Base-by-base conservation (phyloP, 2,329 filamentous ascomycete genomes). In the Penicillium sp. region DNA sequence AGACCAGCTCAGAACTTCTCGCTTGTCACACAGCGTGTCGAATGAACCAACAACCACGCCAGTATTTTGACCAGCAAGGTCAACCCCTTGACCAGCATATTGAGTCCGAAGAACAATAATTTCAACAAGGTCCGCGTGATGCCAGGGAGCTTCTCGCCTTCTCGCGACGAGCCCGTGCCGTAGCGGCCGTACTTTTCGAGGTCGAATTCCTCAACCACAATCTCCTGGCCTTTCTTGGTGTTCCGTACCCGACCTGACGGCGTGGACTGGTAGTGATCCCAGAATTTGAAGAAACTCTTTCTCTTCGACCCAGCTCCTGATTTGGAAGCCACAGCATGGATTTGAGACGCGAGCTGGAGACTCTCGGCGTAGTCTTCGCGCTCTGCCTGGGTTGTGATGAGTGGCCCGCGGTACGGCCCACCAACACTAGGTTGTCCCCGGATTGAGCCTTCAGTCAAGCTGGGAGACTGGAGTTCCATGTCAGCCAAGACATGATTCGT, bases 111-210 rank as follows among this genome's bases (percentile, higher is more conserved):
- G 53, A 78, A 75, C 20, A 81, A 59, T 4, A 75, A 56, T 41
- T 70, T 67, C n/a, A 81, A 60, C 14, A 74, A 52, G 5, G 65
- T 67, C 28, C 77, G 70, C 39, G 73, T 74, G 20, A 73, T 49
- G 2, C 71, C 69, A 5, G 79, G 79, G 6, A 81, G 55, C 45
- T 80, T 73, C 61, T 79, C 61, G 2, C 76, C 76, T 49, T 76
- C 71, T 7, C 74, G 70, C 17, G 72, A 69, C 0, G 72, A 74
- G 14, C 73, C 67, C n/a, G 60, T 61, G 20, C 72, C 74, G 58
- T 77, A 79, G 6, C 73, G 73, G 12, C 76, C 76, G 37, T 81
- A 78, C 42, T 75, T 78, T 49, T 80, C 79, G 8, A 81, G 69
- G 63, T 81, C 78, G 48, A 81, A 77, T 57, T 81, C 78, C 47